These are phyloP conservation scores for Coemansia sp. DNA, from an alignment of 192 early-diverging fungal species.

Conservation along the genomic window DNA sequence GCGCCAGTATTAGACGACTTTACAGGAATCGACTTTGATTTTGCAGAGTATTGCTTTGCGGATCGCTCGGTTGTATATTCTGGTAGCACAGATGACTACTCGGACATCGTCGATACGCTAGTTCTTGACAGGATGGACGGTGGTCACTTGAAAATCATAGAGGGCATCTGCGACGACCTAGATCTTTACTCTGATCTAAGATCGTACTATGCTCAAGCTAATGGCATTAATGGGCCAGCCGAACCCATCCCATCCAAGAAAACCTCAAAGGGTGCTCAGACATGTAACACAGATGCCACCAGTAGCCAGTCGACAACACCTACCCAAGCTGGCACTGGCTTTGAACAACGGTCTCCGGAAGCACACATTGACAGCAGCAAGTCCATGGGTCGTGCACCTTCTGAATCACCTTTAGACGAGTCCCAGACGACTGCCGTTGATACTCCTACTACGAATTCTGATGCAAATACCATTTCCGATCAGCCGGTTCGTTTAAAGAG, in stretches of 20 bases:
- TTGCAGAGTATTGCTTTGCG: slow-evolving; percentile 21
- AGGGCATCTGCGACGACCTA: slow-evolving; percentile 19
- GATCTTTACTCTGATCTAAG: slow-evolving; percentile 38
- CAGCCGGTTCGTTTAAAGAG: neutral
- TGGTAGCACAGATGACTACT: neutral
- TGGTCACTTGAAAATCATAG: slow-evolving; percentile 36
- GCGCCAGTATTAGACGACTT: slow-evolving; percentile 49
- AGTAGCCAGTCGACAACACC: neutral
- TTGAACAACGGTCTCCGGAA: neutral
- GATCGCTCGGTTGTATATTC: slow-evolving; percentile 19
- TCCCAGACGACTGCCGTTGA: neutral
- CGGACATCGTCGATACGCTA: slow-evolving; percentile 7
- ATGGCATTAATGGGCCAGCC: neutral
- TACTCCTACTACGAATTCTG: neutral
- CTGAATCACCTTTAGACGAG: neutral
- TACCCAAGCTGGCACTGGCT: neutral
- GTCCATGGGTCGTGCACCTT: neutral
- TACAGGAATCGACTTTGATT: slow-evolving; percentile 27
- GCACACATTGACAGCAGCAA: neutral
- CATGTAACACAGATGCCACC: neutral
- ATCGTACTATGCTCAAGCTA: slow-evolving; percentile 13
- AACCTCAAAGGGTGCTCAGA: neutral
- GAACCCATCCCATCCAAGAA: neutral
- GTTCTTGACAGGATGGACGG: slow-evolving; percentile 44
- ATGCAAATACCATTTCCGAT: neutral